A percentile compares a stretch with the other conserved stretches of the same genome.
Conservation (phyloP, 139 green algal genomes). For the Chlorella sp. region DNA sequence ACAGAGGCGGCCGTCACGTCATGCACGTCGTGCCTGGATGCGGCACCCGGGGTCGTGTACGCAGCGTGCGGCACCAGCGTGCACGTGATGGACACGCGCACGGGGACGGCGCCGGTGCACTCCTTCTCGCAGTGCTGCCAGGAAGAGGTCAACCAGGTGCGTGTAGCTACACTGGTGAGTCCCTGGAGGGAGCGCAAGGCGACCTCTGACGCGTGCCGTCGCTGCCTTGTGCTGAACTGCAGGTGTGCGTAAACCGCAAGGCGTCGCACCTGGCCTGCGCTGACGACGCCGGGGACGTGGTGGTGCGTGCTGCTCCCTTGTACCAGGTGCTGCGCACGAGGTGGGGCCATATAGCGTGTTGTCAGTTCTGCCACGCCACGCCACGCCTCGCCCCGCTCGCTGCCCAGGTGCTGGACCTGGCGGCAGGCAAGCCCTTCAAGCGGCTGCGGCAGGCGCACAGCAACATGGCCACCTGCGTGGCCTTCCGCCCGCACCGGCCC, state of each 20-base stretch:
- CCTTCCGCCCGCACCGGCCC: conserved; percentile 44
- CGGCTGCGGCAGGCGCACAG: conserved; percentile 40
- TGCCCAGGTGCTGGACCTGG: conserved; percentile 14
- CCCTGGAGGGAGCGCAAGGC: not conserved
- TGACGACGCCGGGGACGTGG: conserved; percentile 48
- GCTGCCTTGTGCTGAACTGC: not conserved
- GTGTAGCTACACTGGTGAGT: not conserved
- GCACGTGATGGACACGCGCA: not conserved
- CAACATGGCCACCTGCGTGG: conserved; percentile 47
- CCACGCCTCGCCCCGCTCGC: too few relatives aligned
- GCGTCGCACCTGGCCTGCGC: conserved; percentile 33
- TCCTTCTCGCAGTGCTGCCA: not conserved
- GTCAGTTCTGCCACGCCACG: too few relatives aligned
- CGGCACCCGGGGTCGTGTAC: not conserved
- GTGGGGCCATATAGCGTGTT: too few relatives aligned
- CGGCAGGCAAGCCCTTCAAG: conserved; percentile 31
- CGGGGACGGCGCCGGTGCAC: not conserved
- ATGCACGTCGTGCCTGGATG: too few relatives aligned
- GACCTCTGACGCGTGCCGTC: not conserved
- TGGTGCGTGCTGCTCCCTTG: conserved; percentile 14
- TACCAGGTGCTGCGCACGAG: too few relatives aligned
- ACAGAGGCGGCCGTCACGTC: too few relatives aligned
- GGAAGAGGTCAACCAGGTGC: not conserved
- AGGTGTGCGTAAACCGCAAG: conserved; percentile 22
- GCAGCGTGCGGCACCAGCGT: not conserved